Evolutionary conservation across 1,284 basidiomycete genomes (phyloP).

Genomic region (Fomes fomentarius): DNA sequence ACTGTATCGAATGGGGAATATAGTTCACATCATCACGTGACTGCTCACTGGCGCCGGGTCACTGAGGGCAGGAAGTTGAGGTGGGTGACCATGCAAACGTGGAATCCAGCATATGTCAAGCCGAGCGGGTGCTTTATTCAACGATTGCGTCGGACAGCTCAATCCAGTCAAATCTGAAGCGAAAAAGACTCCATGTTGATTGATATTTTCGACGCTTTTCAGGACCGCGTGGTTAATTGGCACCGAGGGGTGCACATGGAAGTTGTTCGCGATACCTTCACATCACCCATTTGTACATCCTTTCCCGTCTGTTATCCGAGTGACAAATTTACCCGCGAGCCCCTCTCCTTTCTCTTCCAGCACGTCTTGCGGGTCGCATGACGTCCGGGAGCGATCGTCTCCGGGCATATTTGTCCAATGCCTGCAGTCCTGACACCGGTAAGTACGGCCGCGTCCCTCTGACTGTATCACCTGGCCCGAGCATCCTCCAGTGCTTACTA

Average conservation of each 20-base stretch:
- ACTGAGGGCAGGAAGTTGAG: too few species aligned
- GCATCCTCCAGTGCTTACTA: slow-evolving; percentile 10
- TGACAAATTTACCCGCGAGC: slow-evolving; percentile 17
- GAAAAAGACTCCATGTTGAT: too few species aligned
- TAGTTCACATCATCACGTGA: slow-evolving; percentile 14
- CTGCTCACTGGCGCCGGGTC: too few species aligned
- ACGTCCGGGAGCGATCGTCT: slow-evolving; percentile 19
- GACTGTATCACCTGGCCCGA: slow-evolving; percentile 18
- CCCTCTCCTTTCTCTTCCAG: slow-evolving; percentile 7
- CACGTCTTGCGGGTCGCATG: slow-evolving; percentile 15
- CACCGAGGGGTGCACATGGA: slow-evolving; percentile 1
- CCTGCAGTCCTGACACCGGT: slow-evolving; percentile 6
- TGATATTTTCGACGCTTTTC: neutral
- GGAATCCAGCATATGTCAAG: too few species aligned
- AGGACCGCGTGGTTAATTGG: slow-evolving; percentile 1
- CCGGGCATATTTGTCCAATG: slow-evolving; percentile 27
- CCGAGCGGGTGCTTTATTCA: too few species aligned
- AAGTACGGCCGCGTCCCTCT: slow-evolving; percentile 6
- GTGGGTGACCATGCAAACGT: too few species aligned
- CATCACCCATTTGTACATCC: slow-evolving; percentile 3
- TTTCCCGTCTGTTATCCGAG: slow-evolving; percentile 9
- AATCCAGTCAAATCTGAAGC: too few species aligned
- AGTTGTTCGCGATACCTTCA: neutral
- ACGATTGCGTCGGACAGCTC: neutral
- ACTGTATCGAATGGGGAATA: slow-evolving; percentile 2